Evolutionary conservation across 2,329 filamentous ascomycete genomes (phyloP).

Genomic region (Curvularia sp.): DNA sequence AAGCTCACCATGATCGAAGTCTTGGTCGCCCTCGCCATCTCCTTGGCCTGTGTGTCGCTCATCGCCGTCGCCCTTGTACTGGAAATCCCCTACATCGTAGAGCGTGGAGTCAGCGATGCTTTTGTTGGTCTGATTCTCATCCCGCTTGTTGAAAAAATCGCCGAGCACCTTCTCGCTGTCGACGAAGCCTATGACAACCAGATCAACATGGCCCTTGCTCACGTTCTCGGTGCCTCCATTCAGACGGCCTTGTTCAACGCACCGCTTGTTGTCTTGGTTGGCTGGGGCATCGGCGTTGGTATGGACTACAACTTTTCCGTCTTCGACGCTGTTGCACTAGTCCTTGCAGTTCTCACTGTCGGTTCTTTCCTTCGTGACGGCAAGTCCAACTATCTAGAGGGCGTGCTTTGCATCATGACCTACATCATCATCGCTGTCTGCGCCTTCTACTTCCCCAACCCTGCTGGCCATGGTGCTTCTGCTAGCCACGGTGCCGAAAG

Average conservation of each 20-base stretch:
- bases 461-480: conserved; percentile 37
- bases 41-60: conserved; percentile 73
- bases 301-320: conserved; percentile 87
- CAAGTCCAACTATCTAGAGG: conserved; percentile 91
- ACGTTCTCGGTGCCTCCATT: conserved; percentile 85
- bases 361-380: conserved; percentile 87
- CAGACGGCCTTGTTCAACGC: conserved; percentile 91
- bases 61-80: conserved; percentile 77
- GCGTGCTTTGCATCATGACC: conserved; percentile 76
- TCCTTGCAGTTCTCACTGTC: conserved; percentile 84
- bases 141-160: conserved; percentile 83
- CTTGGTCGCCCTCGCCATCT: conserved; percentile 67
- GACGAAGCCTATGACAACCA: conserved; percentile 85
- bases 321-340: conserved; percentile 82
- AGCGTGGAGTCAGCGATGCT: conserved; percentile 57
- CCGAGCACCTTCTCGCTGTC: conserved; percentile 80
- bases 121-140: conserved; percentile 78
- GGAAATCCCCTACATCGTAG: conserved; percentile 70
- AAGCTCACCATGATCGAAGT: conserved; percentile 81
- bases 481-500: conserved; percentile 4
- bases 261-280: conserved; percentile 81
- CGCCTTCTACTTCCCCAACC: conserved; percentile 68
- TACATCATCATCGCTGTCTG: conserved; percentile 69
- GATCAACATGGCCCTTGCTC: conserved; percentile 84
- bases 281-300: conserved; percentile 71